Percentiles rank a stretch among this genome's conserved stretches.
phyloP scores from a whole-genome alignment of 2,329 filamentous ascomycete species.

The Curvularia sp. region DNA sequence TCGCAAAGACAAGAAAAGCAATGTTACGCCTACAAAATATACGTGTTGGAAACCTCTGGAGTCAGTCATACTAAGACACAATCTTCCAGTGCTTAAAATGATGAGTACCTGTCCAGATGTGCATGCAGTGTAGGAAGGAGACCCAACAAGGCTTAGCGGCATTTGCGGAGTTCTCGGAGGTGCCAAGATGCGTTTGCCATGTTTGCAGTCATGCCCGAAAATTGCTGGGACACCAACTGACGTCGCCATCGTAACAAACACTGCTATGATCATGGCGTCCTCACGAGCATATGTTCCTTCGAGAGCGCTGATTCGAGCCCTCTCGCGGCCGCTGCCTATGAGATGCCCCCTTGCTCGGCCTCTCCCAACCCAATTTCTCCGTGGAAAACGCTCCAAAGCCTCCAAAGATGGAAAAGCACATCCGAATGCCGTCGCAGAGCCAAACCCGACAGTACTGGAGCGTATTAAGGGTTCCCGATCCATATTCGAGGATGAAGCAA shows the following conservation, averaged over 20 bases:
- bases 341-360: constrained; percentile 31
- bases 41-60: too few relatives aligned
- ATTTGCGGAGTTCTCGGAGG: constrained; percentile 33
- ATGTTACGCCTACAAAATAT: too few relatives aligned
- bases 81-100: not conserved
- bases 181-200: constrained; percentile 36
- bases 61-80: not conserved
- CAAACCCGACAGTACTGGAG: constrained; percentile 6
- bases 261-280: constrained; percentile 22
- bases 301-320: constrained; percentile 33
- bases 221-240: constrained; percentile 8
- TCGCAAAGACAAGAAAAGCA: too few relatives aligned
- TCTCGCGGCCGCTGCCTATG: constrained; percentile 30
- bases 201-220: constrained; percentile 18
- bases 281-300: constrained; percentile 39
- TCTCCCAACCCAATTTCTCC: constrained; percentile 25
- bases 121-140: not conserved
- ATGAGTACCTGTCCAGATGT: not conserved
- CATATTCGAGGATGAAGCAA: constrained; percentile 15
- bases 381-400: constrained; percentile 34
- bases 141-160: not conserved
- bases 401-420: constrained; percentile 12
- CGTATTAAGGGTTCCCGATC: constrained; percentile 9
- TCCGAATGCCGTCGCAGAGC: constrained; percentile 7
- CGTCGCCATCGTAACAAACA: not conserved